Percentiles rank a stretch among this genome's conserved stretches.
Evolutionary conservation across 441 rosid species (phyloP).

Genomic region (Codiaeum variegatum): DNA sequence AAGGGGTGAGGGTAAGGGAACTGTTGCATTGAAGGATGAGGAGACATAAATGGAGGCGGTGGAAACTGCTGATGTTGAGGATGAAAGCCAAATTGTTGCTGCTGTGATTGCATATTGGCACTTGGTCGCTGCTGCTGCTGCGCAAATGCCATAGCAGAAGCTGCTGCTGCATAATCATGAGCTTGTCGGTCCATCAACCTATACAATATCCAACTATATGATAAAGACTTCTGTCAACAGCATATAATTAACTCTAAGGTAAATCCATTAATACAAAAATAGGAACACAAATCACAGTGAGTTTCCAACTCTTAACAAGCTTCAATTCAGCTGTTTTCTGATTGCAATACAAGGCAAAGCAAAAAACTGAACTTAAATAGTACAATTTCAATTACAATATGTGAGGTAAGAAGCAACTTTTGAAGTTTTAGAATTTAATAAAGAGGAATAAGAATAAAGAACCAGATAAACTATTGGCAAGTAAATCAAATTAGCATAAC

Average conservation of each 20-base stretch:
- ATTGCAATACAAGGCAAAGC: neutral
- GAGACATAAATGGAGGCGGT: conserved; percentile 59
- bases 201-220: neutral
- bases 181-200: conserved; percentile 63
- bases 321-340: neutral
- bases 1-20: conserved; percentile 75
- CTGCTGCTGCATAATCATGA: conserved; percentile 51
- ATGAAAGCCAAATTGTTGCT: conserved; percentile 69
- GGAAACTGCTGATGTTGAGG: conserved; percentile 64
- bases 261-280: neutral
- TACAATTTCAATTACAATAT: no score
- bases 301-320: neutral
- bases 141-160: conserved; percentile 73
- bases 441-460: neutral
- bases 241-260: neutral
- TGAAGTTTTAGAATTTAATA: neutral
- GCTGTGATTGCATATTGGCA: conserved; percentile 51
- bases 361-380: neutral
- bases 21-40: conserved; percentile 77
- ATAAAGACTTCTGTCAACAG: neutral
- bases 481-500: neutral
- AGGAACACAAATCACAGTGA: neutral
- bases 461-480: neutral
- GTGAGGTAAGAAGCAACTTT: neutral
- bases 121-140: conserved; percentile 50